Evolutionary conservation across 2,329 filamentous ascomycete genomes (phyloP).

Genomic region (Aspergillus puulaauensis): DNA sequence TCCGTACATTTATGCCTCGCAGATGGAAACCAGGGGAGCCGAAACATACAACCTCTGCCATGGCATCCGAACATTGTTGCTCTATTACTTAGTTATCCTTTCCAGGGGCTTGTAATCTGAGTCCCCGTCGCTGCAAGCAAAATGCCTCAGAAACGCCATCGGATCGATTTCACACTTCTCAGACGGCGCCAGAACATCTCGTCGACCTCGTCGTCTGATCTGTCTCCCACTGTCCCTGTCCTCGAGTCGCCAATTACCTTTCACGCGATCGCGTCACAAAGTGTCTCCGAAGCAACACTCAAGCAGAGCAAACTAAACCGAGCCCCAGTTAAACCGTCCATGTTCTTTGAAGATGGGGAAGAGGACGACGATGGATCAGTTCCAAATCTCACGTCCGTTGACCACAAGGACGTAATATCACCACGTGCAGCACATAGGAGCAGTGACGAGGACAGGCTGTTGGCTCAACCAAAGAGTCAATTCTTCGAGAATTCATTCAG

Average conservation of each 20-base stretch:
- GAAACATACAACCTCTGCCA: neutral
- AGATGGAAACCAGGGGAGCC: neutral
- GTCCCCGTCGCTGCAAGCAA: neutral
- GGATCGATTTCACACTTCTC: conserved; percentile 18
- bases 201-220: conserved; percentile 17
- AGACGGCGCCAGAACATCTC: conserved; percentile 19
- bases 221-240: conserved; percentile 18
- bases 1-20: neutral
- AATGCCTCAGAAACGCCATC: conserved; percentile 15
- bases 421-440: conserved; percentile 9
- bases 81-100: conserved; percentile 2
- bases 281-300: conserved; percentile 18
- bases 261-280: conserved; percentile 14
- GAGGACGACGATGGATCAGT: conserved; percentile 23
- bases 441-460: conserved; percentile 20
- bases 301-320: conserved; percentile 20
- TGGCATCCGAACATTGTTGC: neutral
- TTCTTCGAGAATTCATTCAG: conserved; percentile 44
- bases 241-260: conserved; percentile 23
- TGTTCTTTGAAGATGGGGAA: conserved; percentile 26
- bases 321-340: conserved; percentile 18
- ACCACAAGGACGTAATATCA: conserved; percentile 16
- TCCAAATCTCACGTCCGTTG: conserved; percentile 10
- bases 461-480: conserved; percentile 34
- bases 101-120: neutral